A percentile compares a stretch with the other conserved stretches of the same genome.
These are phyloP conservation scores for Glomus cerebriforme DNA, from an alignment of 192 early-diverging fungal species.

Conservation along the genomic window DNA sequence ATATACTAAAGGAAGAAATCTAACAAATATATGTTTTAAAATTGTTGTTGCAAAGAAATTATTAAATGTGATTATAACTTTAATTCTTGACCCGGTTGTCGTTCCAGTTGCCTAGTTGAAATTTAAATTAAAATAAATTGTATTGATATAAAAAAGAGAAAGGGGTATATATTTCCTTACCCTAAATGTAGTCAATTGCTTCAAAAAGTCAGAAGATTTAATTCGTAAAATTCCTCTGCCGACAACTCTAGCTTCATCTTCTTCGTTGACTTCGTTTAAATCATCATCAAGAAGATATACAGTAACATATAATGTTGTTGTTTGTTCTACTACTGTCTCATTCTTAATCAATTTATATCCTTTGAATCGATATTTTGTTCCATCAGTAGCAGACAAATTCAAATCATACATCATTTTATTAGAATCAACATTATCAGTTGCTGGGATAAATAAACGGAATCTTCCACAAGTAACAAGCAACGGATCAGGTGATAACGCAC, in stretches of 20 bases:
- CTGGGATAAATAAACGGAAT: slow-evolving; percentile 38
- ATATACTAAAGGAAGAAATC: slow-evolving; percentile 43
- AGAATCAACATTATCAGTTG: slow-evolving; percentile 38
- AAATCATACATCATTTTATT: slow-evolving; percentile 43
- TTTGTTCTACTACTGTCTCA: slow-evolving; percentile 39
- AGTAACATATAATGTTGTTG: slow-evolving; percentile 41
- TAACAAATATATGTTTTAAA: slow-evolving; percentile 36
- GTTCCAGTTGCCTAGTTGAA: slow-evolving; percentile 28
- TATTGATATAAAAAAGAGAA: background rate
- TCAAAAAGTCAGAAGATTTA: slow-evolving; percentile 34
- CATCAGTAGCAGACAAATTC: slow-evolving; percentile 36
- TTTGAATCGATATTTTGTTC: slow-evolving; percentile 44
- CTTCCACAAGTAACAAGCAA: slow-evolving; percentile 44
- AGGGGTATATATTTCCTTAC: slow-evolving; percentile 6
- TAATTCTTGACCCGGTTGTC: slow-evolving; percentile 25
- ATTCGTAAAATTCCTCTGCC: slow-evolving; percentile 43
- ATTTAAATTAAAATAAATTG: background rate
- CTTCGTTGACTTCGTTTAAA: slow-evolving; percentile 30
- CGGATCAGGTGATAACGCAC: slow-evolving; percentile 48
- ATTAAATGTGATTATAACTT: slow-evolving; percentile 31
- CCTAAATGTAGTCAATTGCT: slow-evolving; percentile 34
- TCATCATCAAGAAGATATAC: slow-evolving; percentile 25
- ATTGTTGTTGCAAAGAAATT: slow-evolving; percentile 29
- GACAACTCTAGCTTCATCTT: slow-evolving; percentile 38
- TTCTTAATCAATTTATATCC: slow-evolving; percentile 41